Percentiles rank a stretch among this genome's conserved stretches.
These are phyloP conservation scores for Aegilops umbellulata DNA, from an alignment of 176 grass and related monocot genomes.

Conservation along the genomic window DNA sequence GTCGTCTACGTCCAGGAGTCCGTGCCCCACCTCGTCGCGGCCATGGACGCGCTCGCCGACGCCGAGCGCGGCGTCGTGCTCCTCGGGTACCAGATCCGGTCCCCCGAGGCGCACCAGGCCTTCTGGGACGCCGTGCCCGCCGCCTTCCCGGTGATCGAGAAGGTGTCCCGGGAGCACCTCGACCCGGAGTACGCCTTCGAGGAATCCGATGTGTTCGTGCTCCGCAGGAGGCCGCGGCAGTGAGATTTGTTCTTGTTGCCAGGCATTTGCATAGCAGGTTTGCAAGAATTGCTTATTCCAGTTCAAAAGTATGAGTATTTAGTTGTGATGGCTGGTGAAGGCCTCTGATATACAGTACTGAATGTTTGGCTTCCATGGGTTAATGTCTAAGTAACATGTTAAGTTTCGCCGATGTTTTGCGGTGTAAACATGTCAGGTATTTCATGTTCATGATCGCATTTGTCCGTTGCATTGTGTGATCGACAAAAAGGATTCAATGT, in stretches of 20 bases:
- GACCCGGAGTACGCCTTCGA: conserved; percentile 76
- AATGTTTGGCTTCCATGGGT: background rate
- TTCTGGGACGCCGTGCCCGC: conserved; percentile 67
- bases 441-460: conserved; percentile 1
- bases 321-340: background rate
- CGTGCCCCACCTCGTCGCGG: conserved; percentile 63
- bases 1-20: conserved; percentile 93
- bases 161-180: conserved; percentile 72
- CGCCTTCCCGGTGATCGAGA: conserved; percentile 72
- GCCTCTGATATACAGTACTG: background rate
- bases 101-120: conserved; percentile 70
- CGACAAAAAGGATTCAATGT: background rate
- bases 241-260: background rate
- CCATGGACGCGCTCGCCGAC: conserved; percentile 77
- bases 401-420: background rate
- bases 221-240: conserved; percentile 53
- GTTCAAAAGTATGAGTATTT: background rate
- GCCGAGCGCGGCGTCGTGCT: conserved; percentile 60
- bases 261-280: conserved; percentile 1
- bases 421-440: background rate
- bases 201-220: conserved; percentile 77
- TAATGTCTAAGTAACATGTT: background rate
- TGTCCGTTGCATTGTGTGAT: background rate
- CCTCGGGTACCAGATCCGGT: conserved; percentile 81
- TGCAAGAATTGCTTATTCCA: conserved; percentile 12